Evolutionary conservation across 345 rosid species (phyloP).

Genomic region (Angophora floribunda): DNA sequence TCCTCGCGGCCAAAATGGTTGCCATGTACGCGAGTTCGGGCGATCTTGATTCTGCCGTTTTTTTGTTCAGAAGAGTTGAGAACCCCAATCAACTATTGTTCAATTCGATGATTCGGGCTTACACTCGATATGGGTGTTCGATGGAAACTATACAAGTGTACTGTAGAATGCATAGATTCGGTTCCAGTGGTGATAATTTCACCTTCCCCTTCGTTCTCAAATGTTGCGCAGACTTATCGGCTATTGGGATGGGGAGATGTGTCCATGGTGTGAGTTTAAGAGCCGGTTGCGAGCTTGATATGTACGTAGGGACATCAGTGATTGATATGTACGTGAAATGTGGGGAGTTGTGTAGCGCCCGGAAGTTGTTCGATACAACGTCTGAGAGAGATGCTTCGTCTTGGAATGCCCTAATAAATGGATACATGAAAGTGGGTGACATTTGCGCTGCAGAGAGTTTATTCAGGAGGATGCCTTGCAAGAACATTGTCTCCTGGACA

Average conservation of each 20-base stretch:
- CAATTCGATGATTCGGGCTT: conserved; percentile 37
- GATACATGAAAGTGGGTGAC: conserved; percentile 19
- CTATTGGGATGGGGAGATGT: conserved; percentile 14
- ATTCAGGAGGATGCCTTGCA: conserved; percentile 20
- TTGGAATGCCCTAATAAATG: conserved; percentile 36
- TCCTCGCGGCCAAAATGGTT: conserved; percentile 35
- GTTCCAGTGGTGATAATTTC: conserved; percentile 28
- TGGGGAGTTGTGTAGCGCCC: conserved; percentile 27
- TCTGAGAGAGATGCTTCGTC: conserved; percentile 24
- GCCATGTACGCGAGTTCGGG: conserved; percentile 32
- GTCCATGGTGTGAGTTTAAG: conserved; percentile 19
- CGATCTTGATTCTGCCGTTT: conserved; percentile 20
- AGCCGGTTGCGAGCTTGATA: conserved; percentile 18
- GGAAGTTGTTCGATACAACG: conserved; percentile 41
- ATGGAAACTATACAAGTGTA: conserved; percentile 11
- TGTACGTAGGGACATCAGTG: conserved; percentile 27
- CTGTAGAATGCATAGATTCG: conserved; percentile 12
- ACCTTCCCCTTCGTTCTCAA: conserved; percentile 38
- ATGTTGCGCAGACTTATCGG: conserved; percentile 15
- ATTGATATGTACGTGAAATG: conserved; percentile 43
- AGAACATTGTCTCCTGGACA: conserved; percentile 39
- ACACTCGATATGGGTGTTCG: conserved; percentile 19
- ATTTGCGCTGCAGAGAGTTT: conserved; percentile 10
- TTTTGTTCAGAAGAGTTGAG: conserved; percentile 7
- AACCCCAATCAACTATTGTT: conserved; percentile 16